Evolutionary conservation across 495 filamentous ascomycete species (phyloP).

Genomic region (Tuber indicum): DNA sequence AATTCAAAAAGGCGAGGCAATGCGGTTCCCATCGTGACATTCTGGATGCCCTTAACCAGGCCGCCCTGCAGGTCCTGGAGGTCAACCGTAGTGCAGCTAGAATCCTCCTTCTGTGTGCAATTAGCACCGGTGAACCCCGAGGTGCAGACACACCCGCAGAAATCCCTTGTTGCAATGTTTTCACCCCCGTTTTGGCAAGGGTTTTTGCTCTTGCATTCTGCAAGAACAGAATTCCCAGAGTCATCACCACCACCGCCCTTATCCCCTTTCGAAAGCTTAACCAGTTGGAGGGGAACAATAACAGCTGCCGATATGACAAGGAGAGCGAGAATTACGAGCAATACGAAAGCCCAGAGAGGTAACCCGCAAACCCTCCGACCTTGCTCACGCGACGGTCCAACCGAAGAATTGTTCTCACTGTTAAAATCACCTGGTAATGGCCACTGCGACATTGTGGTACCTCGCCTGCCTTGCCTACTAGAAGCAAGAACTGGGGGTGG

Average conservation of each 20-base stretch:
- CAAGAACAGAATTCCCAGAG: conserved; percentile 41
- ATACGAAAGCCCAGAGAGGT: conserved; percentile 69
- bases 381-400: conserved; percentile 16
- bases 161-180: conserved; percentile 56
- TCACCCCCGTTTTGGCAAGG: conserved; percentile 77
- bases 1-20: conserved; percentile 65
- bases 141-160: conserved; percentile 79
- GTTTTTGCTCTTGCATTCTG: conserved; percentile 51
- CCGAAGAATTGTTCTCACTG: conserved; percentile 22
- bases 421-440: conserved; percentile 37
- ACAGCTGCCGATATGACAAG: conserved; percentile 78
- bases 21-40: conserved; percentile 72
- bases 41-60: conserved; percentile 45
- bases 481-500: conserved; percentile 67
- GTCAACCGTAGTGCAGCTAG: conserved; percentile 61
- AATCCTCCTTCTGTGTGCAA: conserved; percentile 58
- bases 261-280: conserved; percentile 62
- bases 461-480: conserved; percentile 49
- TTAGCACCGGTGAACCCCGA: conserved; percentile 76
- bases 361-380: conserved; percentile 67
- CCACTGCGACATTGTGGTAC: conserved; percentile 45
- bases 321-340: conserved; percentile 61
- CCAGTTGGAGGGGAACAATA: conserved; percentile 74
- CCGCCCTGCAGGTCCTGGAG: conserved; percentile 47
- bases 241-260: conserved; percentile 42